Evolutionary conservation across 148 eudicot genomes (phyloP).

Genomic region (Heliosperma pusillum): DNA sequence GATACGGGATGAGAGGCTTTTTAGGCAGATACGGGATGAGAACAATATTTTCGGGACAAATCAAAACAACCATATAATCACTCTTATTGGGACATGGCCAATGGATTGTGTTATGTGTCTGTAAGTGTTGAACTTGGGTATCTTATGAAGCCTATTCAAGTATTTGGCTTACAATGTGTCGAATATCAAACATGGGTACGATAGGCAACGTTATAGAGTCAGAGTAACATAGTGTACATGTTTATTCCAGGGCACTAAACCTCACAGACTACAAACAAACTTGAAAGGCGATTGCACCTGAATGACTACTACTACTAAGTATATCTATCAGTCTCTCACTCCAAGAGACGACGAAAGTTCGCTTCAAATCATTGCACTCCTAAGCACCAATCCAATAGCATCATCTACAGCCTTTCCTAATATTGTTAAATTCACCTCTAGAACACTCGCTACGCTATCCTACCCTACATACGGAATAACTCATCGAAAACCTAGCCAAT

Average conservation of each 20-base stretch:
- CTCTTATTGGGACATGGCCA: no score
- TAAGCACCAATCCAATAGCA: not conserved
- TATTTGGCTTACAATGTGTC: no score
- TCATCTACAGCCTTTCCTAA: no score
- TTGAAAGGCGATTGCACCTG: not conserved
- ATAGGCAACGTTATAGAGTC: no score
- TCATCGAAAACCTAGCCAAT: not conserved
- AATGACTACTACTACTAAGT: not conserved
- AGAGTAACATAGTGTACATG: not conserved
- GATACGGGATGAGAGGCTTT: no score
- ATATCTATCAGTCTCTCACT: not conserved
- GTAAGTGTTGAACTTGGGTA: no score
- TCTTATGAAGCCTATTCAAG: no score
- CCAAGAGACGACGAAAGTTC: not conserved
- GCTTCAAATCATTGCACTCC: not conserved
- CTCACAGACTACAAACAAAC: not conserved
- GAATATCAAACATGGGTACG: no score
- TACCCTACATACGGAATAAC: constrained; percentile 20
- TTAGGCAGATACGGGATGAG: no score
- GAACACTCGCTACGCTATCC: no score
- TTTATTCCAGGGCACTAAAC: not conserved
- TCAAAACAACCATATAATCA: no score
- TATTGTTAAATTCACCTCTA: not conserved
- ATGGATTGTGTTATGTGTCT: no score
- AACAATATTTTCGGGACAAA: not conserved